These are phyloP conservation scores for Besnoitia besnoiti DNA, from an alignment of 169 alveolate genomes.

Conservation along the genomic window DNA sequence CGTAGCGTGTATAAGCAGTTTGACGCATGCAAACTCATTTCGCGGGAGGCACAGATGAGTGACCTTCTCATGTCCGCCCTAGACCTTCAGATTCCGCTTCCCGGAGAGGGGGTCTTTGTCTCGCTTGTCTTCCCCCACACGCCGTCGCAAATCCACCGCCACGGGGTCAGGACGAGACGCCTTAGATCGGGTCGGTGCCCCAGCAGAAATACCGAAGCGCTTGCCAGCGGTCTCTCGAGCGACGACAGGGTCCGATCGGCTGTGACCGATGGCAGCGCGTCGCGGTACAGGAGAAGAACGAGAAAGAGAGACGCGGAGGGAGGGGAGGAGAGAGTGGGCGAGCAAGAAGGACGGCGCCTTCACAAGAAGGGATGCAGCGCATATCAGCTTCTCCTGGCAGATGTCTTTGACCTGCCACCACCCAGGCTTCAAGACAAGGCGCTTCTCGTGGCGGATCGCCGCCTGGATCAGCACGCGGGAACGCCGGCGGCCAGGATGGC, in stretches of 20 bases:
- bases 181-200: not conserved
- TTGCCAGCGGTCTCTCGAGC: not conserved
- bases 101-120: not conserved
- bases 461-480: not conserved
- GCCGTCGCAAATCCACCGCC: constrained; percentile 23
- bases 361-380: not conserved
- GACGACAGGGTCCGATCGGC: not conserved
- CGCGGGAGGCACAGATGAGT: not conserved
- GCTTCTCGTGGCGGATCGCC: not conserved
- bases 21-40: not conserved
- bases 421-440: not conserved
- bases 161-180: not conserved
- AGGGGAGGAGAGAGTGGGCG: not conserved
- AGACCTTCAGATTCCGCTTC: not conserved
- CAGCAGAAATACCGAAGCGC: not conserved
- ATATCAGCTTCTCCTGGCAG: not conserved
- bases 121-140: constrained; percentile 7
- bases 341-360: not conserved
- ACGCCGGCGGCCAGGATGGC: not conserved
- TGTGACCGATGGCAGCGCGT: not conserved
- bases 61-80: constrained; percentile 19
- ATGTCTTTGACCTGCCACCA: constrained; percentile 10
- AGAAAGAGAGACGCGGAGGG: not conserved
- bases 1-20: not conserved
- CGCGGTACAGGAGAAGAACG: not conserved